Evolutionary conservation across 1,284 basidiomycete genomes (phyloP), one percentile per base, ranked within the genome.

Genomic region (Ustilago sp.): DNA sequence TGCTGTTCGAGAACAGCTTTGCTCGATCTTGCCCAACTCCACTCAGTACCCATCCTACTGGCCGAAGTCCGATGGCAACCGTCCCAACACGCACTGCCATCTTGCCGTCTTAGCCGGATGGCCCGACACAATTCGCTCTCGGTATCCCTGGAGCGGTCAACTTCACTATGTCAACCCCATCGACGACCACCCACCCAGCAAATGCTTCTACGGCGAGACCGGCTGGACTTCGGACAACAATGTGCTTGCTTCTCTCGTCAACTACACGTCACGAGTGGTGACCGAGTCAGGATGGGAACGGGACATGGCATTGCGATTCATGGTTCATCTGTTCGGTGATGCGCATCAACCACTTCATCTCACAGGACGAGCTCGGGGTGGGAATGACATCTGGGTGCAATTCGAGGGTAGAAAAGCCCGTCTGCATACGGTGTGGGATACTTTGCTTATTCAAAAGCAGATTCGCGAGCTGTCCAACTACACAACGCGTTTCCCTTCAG

Each of bases 301-400:
- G 13, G 88, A 89, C 77, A 87, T 88, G 82, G 92, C 94, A 2
- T 88, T 96, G 82, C 93, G 93, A 84, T 97, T 96, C 88, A 88
- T 98, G 56, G 90, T 94, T 41, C 95, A 98, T 85, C 94, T 94
- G 74, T 71, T 95, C 9, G 95, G 95, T 0, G 95, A 97, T 83
- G 88, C 95, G 88, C 94, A 96, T 83, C 92, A 93, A 89, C 94
- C 94, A 9, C 88, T 97, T 57, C 95, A 98, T 86, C 89, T 97
- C 48, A 92, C 93, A 0, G 93, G 94, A 3, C 88, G 93, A 17
- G 91, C 93, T 74, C 89, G 92, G 36, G 94, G 95, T 2, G 94
- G 94, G 1, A 97, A 97, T 82, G 90, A 90, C 28, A 86, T 87
- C 56, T 77, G 68, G 51, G 82, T 87, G 35, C 68, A 74, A 4